Evolutionary conservation across 768 basidiomycete species (phyloP).

Genomic region (Tulasnella sp.): DNA sequence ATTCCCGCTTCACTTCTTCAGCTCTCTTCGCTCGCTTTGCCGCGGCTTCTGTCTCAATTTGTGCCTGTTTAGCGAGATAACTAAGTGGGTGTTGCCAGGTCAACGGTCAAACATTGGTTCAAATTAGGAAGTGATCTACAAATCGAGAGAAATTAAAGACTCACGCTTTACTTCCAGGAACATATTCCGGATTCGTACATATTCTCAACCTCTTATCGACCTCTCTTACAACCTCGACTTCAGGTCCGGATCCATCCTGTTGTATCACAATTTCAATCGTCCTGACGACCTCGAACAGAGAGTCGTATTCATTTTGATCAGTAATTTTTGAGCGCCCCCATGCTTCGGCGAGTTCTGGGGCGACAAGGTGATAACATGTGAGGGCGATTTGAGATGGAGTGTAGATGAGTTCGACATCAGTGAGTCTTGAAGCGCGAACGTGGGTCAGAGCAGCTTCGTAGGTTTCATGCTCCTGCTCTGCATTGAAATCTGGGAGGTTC

Average conservation of each 20-base stretch:
- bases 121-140: not conserved
- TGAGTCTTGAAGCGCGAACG: conserved; percentile 69
- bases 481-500: conserved; percentile 44
- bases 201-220: conserved; percentile 75
- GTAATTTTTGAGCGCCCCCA: conserved; percentile 44
- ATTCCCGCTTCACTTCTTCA: conserved; percentile 25
- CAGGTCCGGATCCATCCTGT: conserved; percentile 45
- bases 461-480: conserved; percentile 38
- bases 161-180: conserved; percentile 78
- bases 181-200: conserved; percentile 95
- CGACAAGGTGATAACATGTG: conserved; percentile 55
- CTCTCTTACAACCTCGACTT: conserved; percentile 73
- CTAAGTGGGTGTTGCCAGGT: not conserved
- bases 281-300: conserved; percentile 33
- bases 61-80: conserved; percentile 43
- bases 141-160: conserved; percentile 21
- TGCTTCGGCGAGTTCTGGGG: conserved; percentile 42
- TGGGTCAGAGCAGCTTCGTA: conserved; percentile 56
- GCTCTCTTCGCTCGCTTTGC: conserved; percentile 44
- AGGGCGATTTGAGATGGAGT: conserved; percentile 89
- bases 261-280: conserved; percentile 45
- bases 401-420: conserved; percentile 84
- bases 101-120: no score
- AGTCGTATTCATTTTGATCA: conserved; percentile 20
- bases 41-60: conserved; percentile 54